Conservation (phyloP, 225 moss, liverwort and hornwort species). For the Physcomitrium patens region DNA sequence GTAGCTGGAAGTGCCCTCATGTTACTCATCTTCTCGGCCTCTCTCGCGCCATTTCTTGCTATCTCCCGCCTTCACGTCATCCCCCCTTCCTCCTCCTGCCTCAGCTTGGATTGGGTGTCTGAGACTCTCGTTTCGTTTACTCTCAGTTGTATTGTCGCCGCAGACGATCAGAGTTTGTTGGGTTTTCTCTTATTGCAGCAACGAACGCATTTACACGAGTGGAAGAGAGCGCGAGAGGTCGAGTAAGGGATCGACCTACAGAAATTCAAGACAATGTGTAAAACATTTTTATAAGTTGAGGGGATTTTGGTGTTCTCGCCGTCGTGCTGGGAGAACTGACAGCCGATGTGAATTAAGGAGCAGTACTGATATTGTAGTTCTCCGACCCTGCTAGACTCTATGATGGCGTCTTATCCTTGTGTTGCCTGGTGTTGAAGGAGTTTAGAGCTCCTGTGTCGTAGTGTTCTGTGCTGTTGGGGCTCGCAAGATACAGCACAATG, state of each 20-base stretch:
- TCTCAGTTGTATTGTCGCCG: neutral
- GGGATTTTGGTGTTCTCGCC: neutral
- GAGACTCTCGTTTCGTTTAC: neutral
- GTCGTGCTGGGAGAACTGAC: neutral
- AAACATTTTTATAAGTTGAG: neutral
- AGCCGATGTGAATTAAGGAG: neutral
- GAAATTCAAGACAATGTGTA: neutral
- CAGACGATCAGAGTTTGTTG: neutral
- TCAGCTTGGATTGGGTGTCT: neutral
- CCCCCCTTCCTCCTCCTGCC: neutral
- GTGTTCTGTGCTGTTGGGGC: neutral
- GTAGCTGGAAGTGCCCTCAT: constrained; percentile 21
- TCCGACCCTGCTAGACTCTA: neutral
- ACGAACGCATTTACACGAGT: too few species aligned
- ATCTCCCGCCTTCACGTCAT: constrained; percentile 16
- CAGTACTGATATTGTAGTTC: neutral
- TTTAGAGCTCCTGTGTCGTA: constrained; percentile 6
- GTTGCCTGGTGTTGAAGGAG: constrained; percentile 25
- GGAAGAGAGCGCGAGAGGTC: neutral
- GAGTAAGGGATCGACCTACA: too few species aligned
- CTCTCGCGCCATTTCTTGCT: neutral
- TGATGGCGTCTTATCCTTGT: constrained; percentile 4
- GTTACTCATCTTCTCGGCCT: neutral
- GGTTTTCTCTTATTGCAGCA: neutral
- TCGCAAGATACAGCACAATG: constrained; percentile 22